Conservation (phyloP, 805 yeast species). For the Hanseniaspora singularis region DNA sequence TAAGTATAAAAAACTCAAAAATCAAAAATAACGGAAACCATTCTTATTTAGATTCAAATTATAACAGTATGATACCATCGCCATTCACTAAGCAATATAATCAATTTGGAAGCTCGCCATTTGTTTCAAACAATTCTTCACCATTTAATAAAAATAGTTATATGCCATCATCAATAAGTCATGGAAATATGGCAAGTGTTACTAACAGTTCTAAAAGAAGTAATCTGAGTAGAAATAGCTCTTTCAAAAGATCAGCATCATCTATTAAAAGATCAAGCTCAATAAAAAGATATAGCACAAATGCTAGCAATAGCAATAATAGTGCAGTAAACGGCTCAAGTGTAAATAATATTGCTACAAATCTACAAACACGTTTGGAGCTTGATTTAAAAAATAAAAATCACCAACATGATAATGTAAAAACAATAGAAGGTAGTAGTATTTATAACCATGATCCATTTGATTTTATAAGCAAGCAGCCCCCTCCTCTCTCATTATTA, state of each 20-base stretch:
- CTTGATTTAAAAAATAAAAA: neutral
- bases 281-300: conserved; percentile 11
- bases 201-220: neutral
- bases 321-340: neutral
- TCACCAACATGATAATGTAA: neutral
- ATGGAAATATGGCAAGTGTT: neutral
- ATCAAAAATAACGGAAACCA: neutral
- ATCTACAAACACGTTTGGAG: conserved; percentile 1
- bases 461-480: conserved; percentile 12
- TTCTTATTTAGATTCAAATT: neutral
- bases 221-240: neutral
- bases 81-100: conserved; percentile 5
- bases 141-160: conserved; percentile 4
- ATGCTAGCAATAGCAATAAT: neutral
- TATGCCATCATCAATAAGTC: neutral
- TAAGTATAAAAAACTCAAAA: neutral
- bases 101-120: conserved; percentile 1
- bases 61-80: neutral
- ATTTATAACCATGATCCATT: neutral
- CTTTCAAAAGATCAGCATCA: conserved; percentile 6
- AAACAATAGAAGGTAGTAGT: neutral
- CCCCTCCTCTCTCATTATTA: conserved; percentile 4
- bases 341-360: neutral
- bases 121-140: conserved; percentile 1
- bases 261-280: conserved; percentile 12